These are phyloP conservation scores for Pulicaria dysenterica DNA, from an alignment of 129 eudicot species.

Conservation along the genomic window DNA sequence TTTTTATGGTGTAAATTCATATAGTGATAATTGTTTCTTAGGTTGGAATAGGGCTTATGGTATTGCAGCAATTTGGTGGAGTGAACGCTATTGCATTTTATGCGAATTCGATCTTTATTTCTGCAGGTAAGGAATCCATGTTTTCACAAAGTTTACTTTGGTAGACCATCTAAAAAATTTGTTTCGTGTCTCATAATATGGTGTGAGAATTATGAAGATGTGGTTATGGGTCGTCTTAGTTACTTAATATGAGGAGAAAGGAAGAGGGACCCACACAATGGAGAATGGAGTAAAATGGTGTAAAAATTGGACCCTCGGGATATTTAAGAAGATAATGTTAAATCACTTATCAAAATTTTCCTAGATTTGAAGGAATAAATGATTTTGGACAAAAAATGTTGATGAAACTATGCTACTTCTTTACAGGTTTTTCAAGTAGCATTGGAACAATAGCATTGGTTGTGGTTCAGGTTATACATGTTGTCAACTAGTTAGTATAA, in stretches of 20 bases:
- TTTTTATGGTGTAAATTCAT: background rate
- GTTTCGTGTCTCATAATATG: background rate
- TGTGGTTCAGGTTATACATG: constrained; percentile 65
- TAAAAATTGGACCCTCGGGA: background rate
- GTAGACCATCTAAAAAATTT: background rate
- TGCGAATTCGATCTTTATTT: constrained; percentile 68
- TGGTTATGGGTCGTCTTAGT: no score
- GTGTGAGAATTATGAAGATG: background rate
- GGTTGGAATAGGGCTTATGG: constrained; percentile 91
- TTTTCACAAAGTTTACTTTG: background rate
- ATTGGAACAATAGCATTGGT: constrained; percentile 76
- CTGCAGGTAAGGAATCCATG: constrained; percentile 60
- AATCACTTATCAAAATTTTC: background rate
- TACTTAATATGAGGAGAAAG: background rate
- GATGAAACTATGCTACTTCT: background rate
- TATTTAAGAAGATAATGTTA: background rate
- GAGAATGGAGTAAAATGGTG: no score
- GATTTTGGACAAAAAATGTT: background rate
- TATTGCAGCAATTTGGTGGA: constrained; percentile 84
- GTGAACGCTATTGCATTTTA: constrained; percentile 76
- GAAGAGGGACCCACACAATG: background rate
- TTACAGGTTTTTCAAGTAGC: constrained; percentile 70
- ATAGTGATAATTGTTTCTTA: constrained; percentile 31
- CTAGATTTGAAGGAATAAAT: constrained; percentile 9
- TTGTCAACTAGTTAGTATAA: background rate